phyloP scores from a whole-genome alignment of 441 rosid genomes.

The Corymbia calophylla region DNA sequence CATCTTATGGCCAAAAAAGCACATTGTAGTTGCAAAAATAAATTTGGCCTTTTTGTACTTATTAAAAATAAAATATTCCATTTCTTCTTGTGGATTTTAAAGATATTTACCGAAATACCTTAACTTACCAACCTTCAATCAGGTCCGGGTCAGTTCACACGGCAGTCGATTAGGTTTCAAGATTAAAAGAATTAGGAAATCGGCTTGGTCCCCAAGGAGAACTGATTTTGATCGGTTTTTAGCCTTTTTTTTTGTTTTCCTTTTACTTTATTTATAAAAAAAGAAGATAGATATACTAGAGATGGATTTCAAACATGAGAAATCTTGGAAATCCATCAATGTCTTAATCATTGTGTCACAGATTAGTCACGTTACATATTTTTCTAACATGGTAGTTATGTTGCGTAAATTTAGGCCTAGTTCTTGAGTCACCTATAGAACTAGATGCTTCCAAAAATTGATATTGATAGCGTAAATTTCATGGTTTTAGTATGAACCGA shows the following conservation, averaged over 20 bases:
- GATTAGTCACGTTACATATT: background rate
- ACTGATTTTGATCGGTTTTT: background rate
- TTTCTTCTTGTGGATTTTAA: background rate
- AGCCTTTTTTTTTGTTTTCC: background rate
- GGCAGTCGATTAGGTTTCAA: background rate
- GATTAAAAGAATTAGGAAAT: background rate
- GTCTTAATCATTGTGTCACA: background rate
- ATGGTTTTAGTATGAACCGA: background rate
- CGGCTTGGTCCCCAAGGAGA: background rate
- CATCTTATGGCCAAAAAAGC: background rate
- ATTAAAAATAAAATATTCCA: background rate
- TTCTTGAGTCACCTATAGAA: rapidly evolving
- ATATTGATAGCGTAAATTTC: rapidly evolving
- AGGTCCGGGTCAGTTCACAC: rapidly evolving
- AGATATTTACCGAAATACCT: background rate
- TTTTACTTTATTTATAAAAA: background rate
- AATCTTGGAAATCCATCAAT: background rate
- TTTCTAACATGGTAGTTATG: rapidly evolving
- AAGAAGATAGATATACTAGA: rapidly evolving
- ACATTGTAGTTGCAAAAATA: background rate
- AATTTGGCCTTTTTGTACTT: background rate
- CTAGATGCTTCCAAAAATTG: rapidly evolving
- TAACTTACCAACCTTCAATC: background rate
- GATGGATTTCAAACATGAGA: background rate
- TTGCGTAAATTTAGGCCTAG: rapidly evolving